These are phyloP conservation scores for Coemansia sp. DNA, from an alignment of 192 early-diverging fungal genomes.

Conservation along the genomic window DNA sequence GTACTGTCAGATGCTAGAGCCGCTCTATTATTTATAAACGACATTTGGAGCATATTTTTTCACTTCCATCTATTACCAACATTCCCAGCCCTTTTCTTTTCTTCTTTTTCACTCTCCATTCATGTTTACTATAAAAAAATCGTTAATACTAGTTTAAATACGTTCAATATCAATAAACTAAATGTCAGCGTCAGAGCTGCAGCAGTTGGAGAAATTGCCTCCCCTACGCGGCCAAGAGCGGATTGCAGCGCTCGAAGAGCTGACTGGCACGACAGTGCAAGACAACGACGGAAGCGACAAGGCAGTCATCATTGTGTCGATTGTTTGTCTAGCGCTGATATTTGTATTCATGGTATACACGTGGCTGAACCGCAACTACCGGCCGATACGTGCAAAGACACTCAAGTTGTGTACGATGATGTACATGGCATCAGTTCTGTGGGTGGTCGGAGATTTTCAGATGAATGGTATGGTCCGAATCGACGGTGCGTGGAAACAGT, in stretches of 20 bases:
- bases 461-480: slow-evolving; percentile 22
- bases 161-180: neutral
- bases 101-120: no score
- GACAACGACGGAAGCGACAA: slow-evolving; percentile 19
- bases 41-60: no score
- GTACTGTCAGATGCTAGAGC: no score
- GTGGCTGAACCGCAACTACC: slow-evolving; percentile 26
- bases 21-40: no score
- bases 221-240: slow-evolving; percentile 25
- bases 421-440: slow-evolving; percentile 17
- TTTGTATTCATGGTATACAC: slow-evolving; percentile 20
- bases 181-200: slow-evolving; percentile 8
- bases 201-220: slow-evolving; percentile 13
- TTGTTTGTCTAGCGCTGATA: slow-evolving; percentile 8
- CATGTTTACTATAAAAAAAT: no score
- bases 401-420: slow-evolving; percentile 32
- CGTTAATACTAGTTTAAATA: no score
- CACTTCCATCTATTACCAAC: no score
- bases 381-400: slow-evolving; percentile 28
- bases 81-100: no score
- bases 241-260: slow-evolving; percentile 9
- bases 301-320: neutral
- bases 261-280: slow-evolving; percentile 5
- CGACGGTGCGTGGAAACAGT: slow-evolving; percentile 17
- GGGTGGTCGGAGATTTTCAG: slow-evolving; percentile 23